A percentile compares a stretch with the other conserved stretches of the same genome.
phyloP scores from a whole-genome alignment of 129 eudicot species.

The Ambrosia artemisiifolia region DNA sequence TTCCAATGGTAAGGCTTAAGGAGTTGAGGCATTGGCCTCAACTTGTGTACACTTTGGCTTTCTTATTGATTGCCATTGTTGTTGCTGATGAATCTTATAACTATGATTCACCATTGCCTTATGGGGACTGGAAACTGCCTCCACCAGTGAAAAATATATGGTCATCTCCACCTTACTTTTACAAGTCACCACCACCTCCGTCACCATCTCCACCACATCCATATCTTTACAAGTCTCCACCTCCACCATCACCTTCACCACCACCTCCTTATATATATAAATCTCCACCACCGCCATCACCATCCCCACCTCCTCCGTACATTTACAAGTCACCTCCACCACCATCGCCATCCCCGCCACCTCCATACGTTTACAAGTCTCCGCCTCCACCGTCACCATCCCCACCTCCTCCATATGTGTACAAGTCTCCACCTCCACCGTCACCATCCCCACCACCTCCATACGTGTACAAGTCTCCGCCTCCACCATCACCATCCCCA shows the following conservation, averaged over 20 bases:
- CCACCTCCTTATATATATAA: not conserved
- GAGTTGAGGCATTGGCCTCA: constrained; percentile 44
- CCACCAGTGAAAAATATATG: constrained; percentile 18
- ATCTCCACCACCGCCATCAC: constrained; percentile 8
- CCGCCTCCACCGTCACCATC: constrained; percentile 19
- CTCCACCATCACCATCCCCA: constrained; percentile 30
- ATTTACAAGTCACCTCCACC: constrained; percentile 17
- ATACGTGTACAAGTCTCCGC: constrained; percentile 13
- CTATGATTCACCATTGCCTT: constrained; percentile 12
- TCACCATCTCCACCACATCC: constrained; percentile 22
- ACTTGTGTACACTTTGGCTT: constrained; percentile 33
- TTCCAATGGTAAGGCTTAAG: constrained; percentile 24
- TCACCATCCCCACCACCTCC: constrained; percentile 30
- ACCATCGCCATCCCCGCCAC: constrained; percentile 17
- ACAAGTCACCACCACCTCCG: constrained; percentile 17
- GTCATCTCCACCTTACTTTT: constrained; percentile 20
- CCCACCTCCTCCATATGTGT: constrained; percentile 10
- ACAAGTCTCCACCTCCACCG: constrained; percentile 23
- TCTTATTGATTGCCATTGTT: constrained; percentile 30
- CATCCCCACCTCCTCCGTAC: constrained; percentile 15
- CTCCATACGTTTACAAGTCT: constrained; percentile 21
- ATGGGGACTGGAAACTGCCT: constrained; percentile 28
- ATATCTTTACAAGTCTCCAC: not conserved
- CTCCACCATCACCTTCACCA: constrained; percentile 21
- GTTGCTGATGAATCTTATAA: constrained; percentile 22